These are phyloP conservation scores for Boechera divaricarpa DNA, from an alignment of 345 rosid genomes.

Conservation along the genomic window DNA sequence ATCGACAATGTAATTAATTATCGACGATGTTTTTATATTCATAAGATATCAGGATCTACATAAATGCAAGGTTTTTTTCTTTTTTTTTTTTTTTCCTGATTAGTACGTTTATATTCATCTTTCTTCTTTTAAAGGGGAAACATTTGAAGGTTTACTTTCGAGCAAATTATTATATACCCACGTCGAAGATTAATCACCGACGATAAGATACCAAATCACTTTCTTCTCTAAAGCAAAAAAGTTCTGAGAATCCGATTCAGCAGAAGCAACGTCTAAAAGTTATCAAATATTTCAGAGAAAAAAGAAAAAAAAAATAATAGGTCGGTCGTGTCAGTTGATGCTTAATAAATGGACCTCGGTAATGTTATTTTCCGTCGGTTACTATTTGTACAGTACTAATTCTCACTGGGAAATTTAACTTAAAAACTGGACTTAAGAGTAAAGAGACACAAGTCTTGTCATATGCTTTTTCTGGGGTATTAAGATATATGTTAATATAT, in stretches of 20 bases:
- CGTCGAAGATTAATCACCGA: conserved; percentile 37
- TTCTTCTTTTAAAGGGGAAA: not conserved
- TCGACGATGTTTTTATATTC: not conserved
- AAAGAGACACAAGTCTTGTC: no score
- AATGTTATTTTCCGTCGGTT: conserved; percentile 17
- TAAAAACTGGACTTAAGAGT: not conserved
- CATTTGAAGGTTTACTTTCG: not conserved
- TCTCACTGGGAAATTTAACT: not conserved
- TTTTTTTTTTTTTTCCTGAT: not conserved
- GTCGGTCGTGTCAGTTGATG: conserved; percentile 15
- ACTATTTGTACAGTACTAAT: not conserved
- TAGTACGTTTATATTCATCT: not conserved
- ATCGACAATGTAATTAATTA: conserved; percentile 11
- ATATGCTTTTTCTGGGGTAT: no score
- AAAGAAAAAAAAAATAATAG: not conserved
- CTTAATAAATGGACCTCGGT: conserved; percentile 12
- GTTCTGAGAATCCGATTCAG: conserved; percentile 42
- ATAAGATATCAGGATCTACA: conserved; percentile 29
- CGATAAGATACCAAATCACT: conserved; percentile 19
- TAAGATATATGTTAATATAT: no score
- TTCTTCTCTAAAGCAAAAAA: conserved; percentile 11
- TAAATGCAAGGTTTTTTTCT: conserved; percentile 11
- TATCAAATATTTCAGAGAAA: not conserved
- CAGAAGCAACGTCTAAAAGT: not conserved
- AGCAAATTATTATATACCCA: conserved; percentile 7